phyloP scores from a whole-genome alignment of 2,329 filamentous ascomycete species.

The Arthrinium puccinioides region DNA sequence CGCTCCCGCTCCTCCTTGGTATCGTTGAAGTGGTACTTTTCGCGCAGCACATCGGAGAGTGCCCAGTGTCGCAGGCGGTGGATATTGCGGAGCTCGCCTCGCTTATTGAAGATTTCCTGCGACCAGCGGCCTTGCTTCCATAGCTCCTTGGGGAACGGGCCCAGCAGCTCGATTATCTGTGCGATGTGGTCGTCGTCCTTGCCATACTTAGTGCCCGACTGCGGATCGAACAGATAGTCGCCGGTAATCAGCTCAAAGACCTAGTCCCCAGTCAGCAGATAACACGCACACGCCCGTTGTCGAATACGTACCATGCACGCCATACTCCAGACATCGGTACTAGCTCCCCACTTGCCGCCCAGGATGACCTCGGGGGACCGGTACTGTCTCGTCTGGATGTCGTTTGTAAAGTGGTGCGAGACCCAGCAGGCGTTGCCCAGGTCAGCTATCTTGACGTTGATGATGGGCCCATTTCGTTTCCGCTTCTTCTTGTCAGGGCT shows the following conservation, averaged over 20 bases:
- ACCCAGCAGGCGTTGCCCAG: constrained; percentile 98
- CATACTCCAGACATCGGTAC: constrained; percentile 99
- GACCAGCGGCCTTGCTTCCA: constrained; percentile 94
- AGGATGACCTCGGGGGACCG: constrained; percentile 95
- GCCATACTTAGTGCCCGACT: constrained; percentile 97
- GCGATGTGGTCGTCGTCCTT: constrained; percentile 99
- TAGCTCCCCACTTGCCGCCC: constrained; percentile 97
- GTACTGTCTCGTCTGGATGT: constrained; percentile 97
- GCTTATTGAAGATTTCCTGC: constrained; percentile 97
- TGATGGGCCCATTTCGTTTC: constrained; percentile 55
- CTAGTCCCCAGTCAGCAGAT: constrained; percentile 34
- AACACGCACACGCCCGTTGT: neutral
- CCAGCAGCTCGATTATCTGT: constrained; percentile 95
- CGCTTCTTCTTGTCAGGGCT: constrained; percentile 58
- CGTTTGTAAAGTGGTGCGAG: constrained; percentile 97
- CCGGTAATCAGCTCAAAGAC: constrained; percentile 96
- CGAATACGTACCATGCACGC: constrained; percentile 75
- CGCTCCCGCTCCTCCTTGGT: constrained; percentile 52
- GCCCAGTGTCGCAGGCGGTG: constrained; percentile 95
- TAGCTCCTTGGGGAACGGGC: constrained; percentile 85
- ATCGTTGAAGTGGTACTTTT: constrained; percentile 93
- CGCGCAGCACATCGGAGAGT: constrained; percentile 80
- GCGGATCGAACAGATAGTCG: constrained; percentile 96
- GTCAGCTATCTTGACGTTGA: constrained; percentile 98
- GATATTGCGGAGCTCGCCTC: constrained; percentile 95